Percentiles rank a stretch among this genome's conserved stretches.
phyloP scores from a whole-genome alignment of 192 early-diverging fungal genomes.

The Backusella psychrophila region DNA sequence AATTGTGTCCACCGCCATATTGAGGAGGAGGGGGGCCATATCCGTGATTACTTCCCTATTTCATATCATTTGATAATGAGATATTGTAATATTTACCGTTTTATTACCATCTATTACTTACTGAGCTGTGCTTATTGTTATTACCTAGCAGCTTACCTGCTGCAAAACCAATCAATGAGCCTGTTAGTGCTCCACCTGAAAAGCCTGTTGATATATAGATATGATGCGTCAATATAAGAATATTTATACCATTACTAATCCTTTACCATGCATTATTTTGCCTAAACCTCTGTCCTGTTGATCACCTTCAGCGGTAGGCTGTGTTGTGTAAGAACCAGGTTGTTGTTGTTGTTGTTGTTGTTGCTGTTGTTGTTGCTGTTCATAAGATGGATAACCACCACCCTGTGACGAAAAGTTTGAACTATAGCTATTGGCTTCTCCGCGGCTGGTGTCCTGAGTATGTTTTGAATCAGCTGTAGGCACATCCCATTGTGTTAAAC shows the following conservation, averaged over 20 bases:
- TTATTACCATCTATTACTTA: not conserved
- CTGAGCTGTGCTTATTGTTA: not conserved
- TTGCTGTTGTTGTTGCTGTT: not conserved
- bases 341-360: not conserved
- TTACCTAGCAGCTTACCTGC: not conserved
- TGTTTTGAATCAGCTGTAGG: not conserved
- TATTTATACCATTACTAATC: not conserved
- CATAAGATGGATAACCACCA: not conserved
- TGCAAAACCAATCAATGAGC: constrained; percentile 8
- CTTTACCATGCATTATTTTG: not conserved
- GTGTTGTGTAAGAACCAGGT: not conserved
- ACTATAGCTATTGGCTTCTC: not conserved
- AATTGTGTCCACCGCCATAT: not conserved
- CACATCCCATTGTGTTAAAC: constrained; percentile 26
- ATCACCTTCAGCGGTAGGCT: not conserved
- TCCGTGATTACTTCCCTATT: not conserved
- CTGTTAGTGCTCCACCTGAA: constrained; percentile 10
- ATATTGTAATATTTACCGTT: not conserved
- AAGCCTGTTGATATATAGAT: not conserved
- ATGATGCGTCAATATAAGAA: not conserved
- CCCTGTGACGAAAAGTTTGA: not conserved
- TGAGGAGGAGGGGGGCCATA: not conserved
- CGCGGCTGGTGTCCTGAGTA: not conserved
- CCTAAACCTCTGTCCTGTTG: not conserved
- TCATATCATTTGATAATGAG: not conserved